A percentile compares a stretch with the other conserved stretches of the same genome.
phyloP scores from a whole-genome alignment of 345 rosid genomes.

The Hibiscus trionum region DNA sequence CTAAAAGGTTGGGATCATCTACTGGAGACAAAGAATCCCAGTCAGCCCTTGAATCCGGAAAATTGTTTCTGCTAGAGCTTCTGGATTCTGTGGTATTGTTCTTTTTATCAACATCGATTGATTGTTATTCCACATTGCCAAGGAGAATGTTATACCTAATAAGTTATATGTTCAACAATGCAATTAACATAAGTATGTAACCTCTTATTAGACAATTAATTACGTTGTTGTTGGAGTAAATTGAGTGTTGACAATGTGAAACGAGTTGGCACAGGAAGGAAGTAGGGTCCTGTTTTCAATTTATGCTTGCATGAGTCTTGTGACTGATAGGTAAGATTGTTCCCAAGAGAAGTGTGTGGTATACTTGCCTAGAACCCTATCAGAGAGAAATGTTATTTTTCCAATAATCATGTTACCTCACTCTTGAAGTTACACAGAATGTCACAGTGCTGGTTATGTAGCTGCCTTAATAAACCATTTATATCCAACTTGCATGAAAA shows the following conservation, averaged over 20 bases:
- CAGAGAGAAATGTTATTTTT: not conserved
- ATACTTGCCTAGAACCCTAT: not conserved
- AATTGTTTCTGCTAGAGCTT: constrained; percentile 71
- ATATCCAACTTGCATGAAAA: not conserved
- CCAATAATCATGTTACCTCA: not conserved
- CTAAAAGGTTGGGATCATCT: constrained; percentile 33
- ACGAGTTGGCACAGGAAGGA: constrained; percentile 4
- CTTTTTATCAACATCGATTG: not conserved
- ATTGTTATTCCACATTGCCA: not conserved
- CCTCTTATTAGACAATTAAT: not conserved
- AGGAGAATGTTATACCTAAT: not conserved
- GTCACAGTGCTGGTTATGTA: not conserved
- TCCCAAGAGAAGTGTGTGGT: not conserved
- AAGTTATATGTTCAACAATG: not conserved
- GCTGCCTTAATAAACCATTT: not conserved
- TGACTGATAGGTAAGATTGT: constrained; percentile 1
- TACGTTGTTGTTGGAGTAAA: not conserved
- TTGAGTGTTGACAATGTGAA: not conserved
- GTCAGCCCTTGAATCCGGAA: constrained; percentile 69
- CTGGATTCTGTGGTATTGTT: constrained; percentile 73
- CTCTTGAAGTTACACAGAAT: not conserved
- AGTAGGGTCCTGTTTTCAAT: not conserved
- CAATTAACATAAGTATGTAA: not conserved
- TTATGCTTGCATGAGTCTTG: not conserved
- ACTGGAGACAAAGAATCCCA: constrained; percentile 35